A percentile compares a stretch with the other conserved stretches of the same genome.
These are phyloP conservation scores for Nothomitra cinnamomea DNA, from an alignment of 2,329 filamentous ascomycete species.

Conservation along the genomic window DNA sequence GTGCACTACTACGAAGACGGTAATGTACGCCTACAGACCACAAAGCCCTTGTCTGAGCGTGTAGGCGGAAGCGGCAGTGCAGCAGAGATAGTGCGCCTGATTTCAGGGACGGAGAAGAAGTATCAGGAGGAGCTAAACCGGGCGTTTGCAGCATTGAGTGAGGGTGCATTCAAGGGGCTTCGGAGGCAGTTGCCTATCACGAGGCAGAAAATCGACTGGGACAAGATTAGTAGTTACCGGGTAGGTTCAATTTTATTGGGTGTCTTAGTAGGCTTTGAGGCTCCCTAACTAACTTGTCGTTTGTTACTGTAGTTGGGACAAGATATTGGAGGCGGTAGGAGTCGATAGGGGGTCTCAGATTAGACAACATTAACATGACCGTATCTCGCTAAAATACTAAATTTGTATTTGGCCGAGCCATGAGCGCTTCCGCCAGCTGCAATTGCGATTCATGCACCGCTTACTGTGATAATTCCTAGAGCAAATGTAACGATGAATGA, in stretches of 20 bases:
- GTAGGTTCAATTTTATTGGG: conserved; percentile 29
- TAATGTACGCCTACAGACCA: conserved; percentile 86
- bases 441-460: too few relatives aligned
- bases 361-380: background rate
- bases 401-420: background rate
- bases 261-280: conserved; percentile 9
- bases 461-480: too few relatives aligned
- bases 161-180: conserved; percentile 88
- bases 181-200: conserved; percentile 89
- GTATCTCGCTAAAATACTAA: background rate
- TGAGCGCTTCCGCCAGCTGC: too few relatives aligned
- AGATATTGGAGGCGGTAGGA: conserved; percentile 32
- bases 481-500: too few relatives aligned
- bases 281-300: background rate
- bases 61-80: conserved; percentile 40
- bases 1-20: conserved; percentile 99
- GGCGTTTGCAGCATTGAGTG: conserved; percentile 73
- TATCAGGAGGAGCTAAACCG: conserved; percentile 94
- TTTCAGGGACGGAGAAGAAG: conserved; percentile 67
- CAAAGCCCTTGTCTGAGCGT: conserved; percentile 50
- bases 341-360: conserved; percentile 16
- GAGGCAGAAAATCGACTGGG: conserved; percentile 98
- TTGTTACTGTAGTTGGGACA: conserved; percentile 24
- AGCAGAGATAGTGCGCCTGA: conserved; percentile 56
- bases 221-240: conserved; percentile 88